Percentiles rank a stretch among this genome's conserved stretches.
phyloP scores from a whole-genome alignment of 1,139 yeast genomes.

The Debaryomyces psychrophilus region DNA sequence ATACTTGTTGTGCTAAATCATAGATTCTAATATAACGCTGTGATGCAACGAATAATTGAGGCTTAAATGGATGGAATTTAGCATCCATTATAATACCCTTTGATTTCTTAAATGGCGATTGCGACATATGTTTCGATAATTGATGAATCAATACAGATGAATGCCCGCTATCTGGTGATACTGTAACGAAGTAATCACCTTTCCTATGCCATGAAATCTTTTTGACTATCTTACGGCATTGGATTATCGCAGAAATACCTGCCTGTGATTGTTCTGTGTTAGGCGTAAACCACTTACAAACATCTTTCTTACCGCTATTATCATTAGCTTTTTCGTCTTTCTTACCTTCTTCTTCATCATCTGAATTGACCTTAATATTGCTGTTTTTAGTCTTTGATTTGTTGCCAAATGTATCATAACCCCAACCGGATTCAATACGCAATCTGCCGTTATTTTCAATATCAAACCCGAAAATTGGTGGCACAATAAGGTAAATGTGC shows the following conservation, averaged over 20 bases:
- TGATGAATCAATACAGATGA: constrained; percentile 93
- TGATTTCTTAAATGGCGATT: constrained; percentile 91
- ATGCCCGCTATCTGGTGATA: constrained; percentile 86
- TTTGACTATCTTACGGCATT: constrained; percentile 74
- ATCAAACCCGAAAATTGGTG: constrained; percentile 89
- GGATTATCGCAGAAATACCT: constrained; percentile 73
- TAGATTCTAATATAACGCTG: constrained; percentile 90
- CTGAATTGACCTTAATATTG: constrained; percentile 49
- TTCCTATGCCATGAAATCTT: constrained; percentile 94
- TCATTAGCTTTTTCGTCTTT: constrained; percentile 37
- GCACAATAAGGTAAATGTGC: constrained; percentile 73
- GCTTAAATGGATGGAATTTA: constrained; percentile 94
- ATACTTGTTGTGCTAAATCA: constrained; percentile 82
- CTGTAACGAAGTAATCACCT: constrained; percentile 95
- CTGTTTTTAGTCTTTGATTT: constrained; percentile 38
- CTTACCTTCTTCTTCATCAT: constrained; percentile 37
- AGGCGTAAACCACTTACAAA: constrained; percentile 87
- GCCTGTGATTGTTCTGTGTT: constrained; percentile 58
- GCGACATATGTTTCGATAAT: constrained; percentile 92
- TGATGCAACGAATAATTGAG: constrained; percentile 90
- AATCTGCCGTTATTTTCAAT: constrained; percentile 81
- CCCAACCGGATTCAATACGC: constrained; percentile 89
- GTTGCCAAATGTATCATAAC: constrained; percentile 76
- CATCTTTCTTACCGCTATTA: constrained; percentile 51
- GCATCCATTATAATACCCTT: constrained; percentile 96